Percentiles rank a stretch among this genome's conserved stretches.
phyloP scores from a whole-genome alignment of 2,329 filamentous ascomycete species.

The Talaromyces albobiverticillius region DNA sequence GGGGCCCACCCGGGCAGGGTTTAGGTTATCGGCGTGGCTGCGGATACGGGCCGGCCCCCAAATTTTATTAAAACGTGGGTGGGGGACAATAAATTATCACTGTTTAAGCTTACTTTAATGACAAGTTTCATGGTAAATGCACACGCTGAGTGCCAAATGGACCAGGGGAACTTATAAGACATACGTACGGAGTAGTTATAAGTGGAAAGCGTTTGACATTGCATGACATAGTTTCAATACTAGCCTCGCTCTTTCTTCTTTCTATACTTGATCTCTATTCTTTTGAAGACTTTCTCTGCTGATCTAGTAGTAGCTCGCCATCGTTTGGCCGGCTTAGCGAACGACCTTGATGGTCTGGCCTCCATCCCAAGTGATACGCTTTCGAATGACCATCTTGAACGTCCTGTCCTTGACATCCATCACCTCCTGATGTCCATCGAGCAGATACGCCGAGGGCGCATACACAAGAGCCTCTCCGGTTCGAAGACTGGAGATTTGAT shows the following conservation, averaged over 20 bases:
- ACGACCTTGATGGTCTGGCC: conserved; percentile 22
- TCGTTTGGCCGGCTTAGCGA: conserved; percentile 10
- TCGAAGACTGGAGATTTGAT: conserved; percentile 21
- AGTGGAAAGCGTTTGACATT: too few species aligned
- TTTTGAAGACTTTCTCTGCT: too few species aligned
- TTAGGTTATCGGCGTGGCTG: too few species aligned
- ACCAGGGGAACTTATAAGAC: too few species aligned
- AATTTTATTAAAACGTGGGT: not conserved
- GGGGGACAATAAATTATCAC: too few species aligned
- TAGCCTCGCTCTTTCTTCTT: not conserved
- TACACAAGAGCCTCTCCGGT: conserved; percentile 27
- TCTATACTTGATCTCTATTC: not conserved
- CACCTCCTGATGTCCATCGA: conserved; percentile 13
- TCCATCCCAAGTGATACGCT: conserved; percentile 25
- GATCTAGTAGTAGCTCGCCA: too few species aligned
- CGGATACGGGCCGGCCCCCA: not conserved
- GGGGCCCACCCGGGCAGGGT: too few species aligned
- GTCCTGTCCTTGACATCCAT: conserved; percentile 19
- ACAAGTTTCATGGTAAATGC: too few species aligned
- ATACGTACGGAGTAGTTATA: too few species aligned
- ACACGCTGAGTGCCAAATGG: too few species aligned
- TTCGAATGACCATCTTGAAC: conserved; percentile 23
- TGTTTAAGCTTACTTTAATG: too few species aligned
- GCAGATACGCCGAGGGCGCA: conserved; percentile 21
- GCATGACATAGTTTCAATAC: too few species aligned